Percentiles rank a stretch among this genome's conserved stretches.
Conservation (phyloP, 495 filamentous ascomycete genomes). For the Tuber microsphaerosporum region DNA sequence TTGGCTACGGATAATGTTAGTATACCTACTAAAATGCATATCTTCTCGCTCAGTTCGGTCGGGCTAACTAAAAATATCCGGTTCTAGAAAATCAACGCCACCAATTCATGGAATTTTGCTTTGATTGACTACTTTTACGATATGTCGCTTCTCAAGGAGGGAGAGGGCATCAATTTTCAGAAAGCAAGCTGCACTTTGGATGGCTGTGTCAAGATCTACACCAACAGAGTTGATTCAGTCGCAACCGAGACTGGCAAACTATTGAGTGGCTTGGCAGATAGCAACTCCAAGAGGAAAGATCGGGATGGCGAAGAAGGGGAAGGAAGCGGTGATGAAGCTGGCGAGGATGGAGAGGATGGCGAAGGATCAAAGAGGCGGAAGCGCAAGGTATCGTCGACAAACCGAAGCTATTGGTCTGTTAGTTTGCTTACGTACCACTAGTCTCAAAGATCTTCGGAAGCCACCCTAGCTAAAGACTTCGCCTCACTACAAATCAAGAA, state of each 20-base stretch:
- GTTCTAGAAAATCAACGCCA: constrained; percentile 82
- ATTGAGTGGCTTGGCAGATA: constrained; percentile 88
- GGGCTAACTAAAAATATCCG: constrained; percentile 9
- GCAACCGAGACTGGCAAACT: constrained; percentile 95
- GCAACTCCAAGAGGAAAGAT: constrained; percentile 63
- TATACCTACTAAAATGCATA: background rate
- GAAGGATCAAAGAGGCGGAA: constrained; percentile 63
- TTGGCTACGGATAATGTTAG: constrained; percentile 88
- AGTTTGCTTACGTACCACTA: constrained; percentile 29
- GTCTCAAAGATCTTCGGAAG: constrained; percentile 76
- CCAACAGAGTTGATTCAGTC: constrained; percentile 94
- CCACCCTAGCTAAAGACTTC: constrained; percentile 83
- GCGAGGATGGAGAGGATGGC: constrained; percentile 69
- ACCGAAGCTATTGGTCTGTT: background rate
- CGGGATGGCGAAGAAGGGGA: constrained; percentile 56
- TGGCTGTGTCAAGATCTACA: constrained; percentile 99
- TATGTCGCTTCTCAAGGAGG: constrained; percentile 94
- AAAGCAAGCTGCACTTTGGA: constrained; percentile 97
- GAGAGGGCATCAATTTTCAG: constrained; percentile 96
- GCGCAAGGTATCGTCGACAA: constrained; percentile 53
- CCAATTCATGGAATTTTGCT: constrained; percentile 98
- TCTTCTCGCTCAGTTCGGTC: background rate
- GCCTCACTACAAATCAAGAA: constrained; percentile 87
- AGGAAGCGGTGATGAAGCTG: constrained; percentile 64
- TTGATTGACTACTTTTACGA: constrained; percentile 99